A percentile compares a stretch with the other conserved stretches of the same genome.
phyloP scores from a whole-genome alignment of 257 asterid genomes.

The Capsicum baccatum region DNA sequence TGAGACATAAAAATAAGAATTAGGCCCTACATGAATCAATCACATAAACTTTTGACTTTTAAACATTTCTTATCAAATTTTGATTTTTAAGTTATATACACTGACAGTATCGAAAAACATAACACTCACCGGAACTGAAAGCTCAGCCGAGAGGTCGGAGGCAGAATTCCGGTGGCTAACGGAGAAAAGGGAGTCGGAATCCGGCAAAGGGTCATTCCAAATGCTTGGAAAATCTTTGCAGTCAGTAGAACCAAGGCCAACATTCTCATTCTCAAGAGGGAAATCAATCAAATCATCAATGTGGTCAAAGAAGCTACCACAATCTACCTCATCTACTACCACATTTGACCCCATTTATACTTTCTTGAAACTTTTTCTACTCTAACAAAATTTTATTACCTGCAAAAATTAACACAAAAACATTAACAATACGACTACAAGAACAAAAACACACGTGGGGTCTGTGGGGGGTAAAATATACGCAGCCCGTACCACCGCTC shows the following conservation, averaged over 20 bases:
- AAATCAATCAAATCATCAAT: constrained; percentile 90
- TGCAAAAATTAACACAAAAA: constrained; percentile 33
- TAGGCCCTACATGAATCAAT: neutral
- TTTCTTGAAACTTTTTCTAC: neutral
- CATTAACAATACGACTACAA: too few species aligned
- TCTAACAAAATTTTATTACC: constrained; percentile 29
- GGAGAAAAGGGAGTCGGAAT: constrained; percentile 58
- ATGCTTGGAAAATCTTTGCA: constrained; percentile 64
- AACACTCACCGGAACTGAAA: constrained; percentile 83
- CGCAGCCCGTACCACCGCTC: too few species aligned
- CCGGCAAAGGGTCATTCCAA: constrained; percentile 72
- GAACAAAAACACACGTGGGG: too few species aligned
- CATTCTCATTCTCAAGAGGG: constrained; percentile 71
- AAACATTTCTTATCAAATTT: neutral
- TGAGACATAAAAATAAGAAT: neutral
- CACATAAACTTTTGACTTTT: neutral
- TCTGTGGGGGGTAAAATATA: too few species aligned
- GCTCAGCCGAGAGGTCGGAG: constrained; percentile 72
- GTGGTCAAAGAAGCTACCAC: constrained; percentile 86
- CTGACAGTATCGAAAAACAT: too few species aligned
- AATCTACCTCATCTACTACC: constrained; percentile 70
- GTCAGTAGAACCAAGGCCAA: constrained; percentile 56
- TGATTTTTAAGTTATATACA: neutral
- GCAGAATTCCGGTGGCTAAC: constrained; percentile 45
- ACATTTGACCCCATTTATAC: constrained; percentile 62